Conservation (phyloP, 805 yeast genomes). For the Zygosaccharomyces pseudorouxii region DNA sequence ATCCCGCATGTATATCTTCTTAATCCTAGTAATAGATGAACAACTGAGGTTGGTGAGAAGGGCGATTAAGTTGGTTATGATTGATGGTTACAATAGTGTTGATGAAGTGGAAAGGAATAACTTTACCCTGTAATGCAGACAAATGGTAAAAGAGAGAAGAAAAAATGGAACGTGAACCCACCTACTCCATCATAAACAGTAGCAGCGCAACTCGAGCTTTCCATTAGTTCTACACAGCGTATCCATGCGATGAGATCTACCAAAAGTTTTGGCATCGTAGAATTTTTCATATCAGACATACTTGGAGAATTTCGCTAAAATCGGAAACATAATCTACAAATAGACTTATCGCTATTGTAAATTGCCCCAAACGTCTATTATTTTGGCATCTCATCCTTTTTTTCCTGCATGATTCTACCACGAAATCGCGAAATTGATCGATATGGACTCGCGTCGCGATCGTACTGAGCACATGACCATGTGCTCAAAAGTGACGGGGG, state of each 20-base stretch:
- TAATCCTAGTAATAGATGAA: neutral
- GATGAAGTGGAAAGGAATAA: neutral
- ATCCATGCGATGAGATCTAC: neutral
- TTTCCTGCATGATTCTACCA: neutral
- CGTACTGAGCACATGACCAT: neutral
- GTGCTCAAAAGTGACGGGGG: neutral
- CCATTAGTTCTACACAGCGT: neutral
- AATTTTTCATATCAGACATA: neutral
- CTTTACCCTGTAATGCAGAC: neutral
- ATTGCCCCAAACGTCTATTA: constrained; percentile 5
- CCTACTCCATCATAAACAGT: neutral
- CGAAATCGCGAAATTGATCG: constrained; percentile 2
- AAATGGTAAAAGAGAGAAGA: neutral
- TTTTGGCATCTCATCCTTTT: constrained; percentile 3
- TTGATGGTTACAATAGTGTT: neutral
- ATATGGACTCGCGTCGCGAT: constrained; percentile 2
- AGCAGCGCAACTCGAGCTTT: neutral
- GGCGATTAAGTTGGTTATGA: neutral
- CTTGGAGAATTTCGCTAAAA: constrained; percentile 5
- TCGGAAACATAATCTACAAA: constrained; percentile 2
- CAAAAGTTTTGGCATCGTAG: constrained; percentile 2
- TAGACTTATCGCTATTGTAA: neutral
- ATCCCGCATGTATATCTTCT: constrained; percentile 9
- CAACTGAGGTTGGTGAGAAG: neutral
- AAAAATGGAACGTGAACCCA: neutral